These are phyloP conservation scores for Vaccinium myrtillus DNA, from an alignment of 148 eudicot genomes.

Conservation along the genomic window DNA sequence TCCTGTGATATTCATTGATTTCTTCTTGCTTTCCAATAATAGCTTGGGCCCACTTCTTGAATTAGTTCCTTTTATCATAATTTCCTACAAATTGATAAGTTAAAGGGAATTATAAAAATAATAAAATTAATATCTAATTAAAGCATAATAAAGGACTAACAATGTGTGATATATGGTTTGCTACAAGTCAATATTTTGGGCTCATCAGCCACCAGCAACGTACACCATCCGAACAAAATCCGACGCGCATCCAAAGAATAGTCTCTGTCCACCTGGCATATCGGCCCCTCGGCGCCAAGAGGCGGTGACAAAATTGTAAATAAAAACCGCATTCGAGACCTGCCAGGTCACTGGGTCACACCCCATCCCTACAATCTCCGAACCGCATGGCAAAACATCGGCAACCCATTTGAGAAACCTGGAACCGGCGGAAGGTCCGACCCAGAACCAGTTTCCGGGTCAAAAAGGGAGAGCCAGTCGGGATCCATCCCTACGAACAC, in stretches of 20 bases:
- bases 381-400: slow-evolving; percentile 66
- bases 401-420: slow-evolving; percentile 50
- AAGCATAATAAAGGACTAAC: too few relatives aligned
- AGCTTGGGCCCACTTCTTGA: too few relatives aligned
- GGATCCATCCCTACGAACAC: too few relatives aligned
- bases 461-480: slow-evolving; percentile 46
- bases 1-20: too few relatives aligned
- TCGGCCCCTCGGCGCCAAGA: slow-evolving; percentile 65
- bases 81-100: too few relatives aligned
- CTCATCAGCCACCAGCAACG: slow-evolving; percentile 87
- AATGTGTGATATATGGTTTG: too few relatives aligned
- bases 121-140: too few relatives aligned
- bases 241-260: slow-evolving; percentile 63
- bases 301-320: slow-evolving; percentile 53
- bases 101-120: too few relatives aligned
- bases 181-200: too few relatives aligned
- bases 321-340: slow-evolving; percentile 37
- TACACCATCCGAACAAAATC: slow-evolving; percentile 49
- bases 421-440: slow-evolving; percentile 45
- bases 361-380: slow-evolving; percentile 69
- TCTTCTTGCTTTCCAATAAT: too few relatives aligned
- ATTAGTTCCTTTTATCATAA: too few relatives aligned
- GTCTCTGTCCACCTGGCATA: slow-evolving; percentile 66
- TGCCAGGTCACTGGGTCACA: slow-evolving; percentile 68
- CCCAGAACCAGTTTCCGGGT: slow-evolving; percentile 53